These are phyloP conservation scores for Boeremia lycopersici DNA, from an alignment of 2,329 filamentous ascomycete species.

Conservation along the genomic window DNA sequence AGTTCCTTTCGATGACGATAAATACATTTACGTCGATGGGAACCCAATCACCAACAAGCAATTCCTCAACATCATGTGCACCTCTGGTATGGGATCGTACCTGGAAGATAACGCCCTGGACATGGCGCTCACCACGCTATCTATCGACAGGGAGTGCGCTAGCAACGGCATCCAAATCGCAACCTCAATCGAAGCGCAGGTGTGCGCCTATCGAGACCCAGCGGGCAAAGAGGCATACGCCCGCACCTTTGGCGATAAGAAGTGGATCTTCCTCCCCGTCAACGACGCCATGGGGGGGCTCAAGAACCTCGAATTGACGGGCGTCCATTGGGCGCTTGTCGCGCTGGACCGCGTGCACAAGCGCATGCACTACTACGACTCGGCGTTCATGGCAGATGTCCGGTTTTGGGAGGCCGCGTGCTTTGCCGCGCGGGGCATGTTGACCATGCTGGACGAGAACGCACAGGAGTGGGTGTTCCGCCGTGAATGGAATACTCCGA, in stretches of 20 bases:
- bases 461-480: background rate
- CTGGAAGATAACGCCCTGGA: slow-evolving; percentile 29
- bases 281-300: slow-evolving; percentile 26
- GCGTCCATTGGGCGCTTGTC: slow-evolving; percentile 32
- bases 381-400: background rate
- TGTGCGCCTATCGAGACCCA: slow-evolving; percentile 4
- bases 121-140: slow-evolving; percentile 27
- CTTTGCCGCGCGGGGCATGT: slow-evolving; percentile 10
- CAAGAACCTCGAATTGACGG: background rate
- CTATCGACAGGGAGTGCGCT: slow-evolving; percentile 8
- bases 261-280: slow-evolving; percentile 34
- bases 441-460: slow-evolving; percentile 16
- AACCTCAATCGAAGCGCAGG: slow-evolving; percentile 21
- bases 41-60: slow-evolving; percentile 20
- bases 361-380: slow-evolving; percentile 27
- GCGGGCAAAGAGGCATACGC: slow-evolving; percentile 14
- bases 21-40: slow-evolving; percentile 23
- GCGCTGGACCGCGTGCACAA: slow-evolving; percentile 17
- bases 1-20: slow-evolving; percentile 5
- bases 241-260: slow-evolving; percentile 18
- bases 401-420: background rate
- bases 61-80: slow-evolving; percentile 13
- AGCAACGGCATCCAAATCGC: slow-evolving; percentile 22
- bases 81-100: slow-evolving; percentile 4
- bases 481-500: background rate